Conservation (phyloP, 225 moss, liverwort and hornwort genomes). For the Physcomitrium patens region DNA sequence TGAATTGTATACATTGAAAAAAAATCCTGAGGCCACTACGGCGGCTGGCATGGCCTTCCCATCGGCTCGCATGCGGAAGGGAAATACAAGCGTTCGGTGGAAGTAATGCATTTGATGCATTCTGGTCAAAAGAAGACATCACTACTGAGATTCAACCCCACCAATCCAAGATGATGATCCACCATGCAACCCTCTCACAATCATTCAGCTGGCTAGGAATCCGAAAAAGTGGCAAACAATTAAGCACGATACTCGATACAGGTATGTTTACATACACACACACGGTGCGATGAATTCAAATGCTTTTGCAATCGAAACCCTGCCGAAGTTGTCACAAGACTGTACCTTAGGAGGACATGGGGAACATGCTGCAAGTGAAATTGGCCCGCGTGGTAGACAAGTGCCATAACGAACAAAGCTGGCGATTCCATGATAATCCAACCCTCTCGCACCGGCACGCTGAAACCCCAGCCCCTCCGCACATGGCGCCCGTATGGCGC, state of each 20-base stretch:
- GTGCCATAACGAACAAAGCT: constrained; percentile 75
- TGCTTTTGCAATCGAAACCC: neutral
- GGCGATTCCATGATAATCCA: constrained; percentile 96
- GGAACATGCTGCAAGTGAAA: constrained; percentile 62
- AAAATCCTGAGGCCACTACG: constrained; percentile 46
- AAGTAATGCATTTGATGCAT: constrained; percentile 84
- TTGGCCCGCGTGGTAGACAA: constrained; percentile 68
- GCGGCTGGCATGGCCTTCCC: constrained; percentile 80
- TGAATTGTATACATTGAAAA: constrained; percentile 70
- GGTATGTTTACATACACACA: neutral
- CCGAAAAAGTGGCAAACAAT: neutral
- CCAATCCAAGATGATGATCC: neutral
- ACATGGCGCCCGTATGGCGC: constrained; percentile 81
- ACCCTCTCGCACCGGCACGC: constrained; percentile 71
- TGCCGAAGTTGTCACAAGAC: neutral
- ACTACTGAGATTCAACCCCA: neutral
- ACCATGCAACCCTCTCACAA: neutral
- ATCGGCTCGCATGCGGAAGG: constrained; percentile 75
- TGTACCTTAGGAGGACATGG: constrained; percentile 64
- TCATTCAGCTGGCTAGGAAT: neutral
- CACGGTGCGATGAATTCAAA: neutral
- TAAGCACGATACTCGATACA: neutral
- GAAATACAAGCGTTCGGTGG: constrained; percentile 80
- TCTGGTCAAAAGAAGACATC: constrained; percentile 36
- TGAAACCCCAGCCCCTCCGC: constrained; percentile 63